These are phyloP conservation scores for Didymella pinodella DNA, from an alignment of 2,329 filamentous ascomycete species.

Conservation along the genomic window DNA sequence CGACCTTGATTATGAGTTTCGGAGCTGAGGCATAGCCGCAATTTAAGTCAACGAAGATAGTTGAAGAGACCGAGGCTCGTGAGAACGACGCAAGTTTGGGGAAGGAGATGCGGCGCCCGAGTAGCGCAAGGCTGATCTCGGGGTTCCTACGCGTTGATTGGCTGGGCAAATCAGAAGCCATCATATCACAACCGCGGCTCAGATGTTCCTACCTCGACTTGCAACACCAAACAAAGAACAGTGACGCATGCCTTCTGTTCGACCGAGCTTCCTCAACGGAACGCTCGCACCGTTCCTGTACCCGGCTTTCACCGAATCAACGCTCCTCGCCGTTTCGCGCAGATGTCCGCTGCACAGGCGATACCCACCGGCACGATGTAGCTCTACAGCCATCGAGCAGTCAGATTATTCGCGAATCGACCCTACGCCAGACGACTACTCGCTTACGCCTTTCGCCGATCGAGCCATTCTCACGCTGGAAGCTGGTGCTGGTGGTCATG, in stretches of 20 bases:
- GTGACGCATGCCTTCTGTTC: constrained; percentile 45
- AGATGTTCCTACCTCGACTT: constrained; percentile 1
- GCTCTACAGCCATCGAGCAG: constrained; percentile 34
- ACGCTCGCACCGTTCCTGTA: constrained; percentile 58
- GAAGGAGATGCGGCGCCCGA: constrained; percentile 6
- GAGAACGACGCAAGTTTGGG: not conserved
- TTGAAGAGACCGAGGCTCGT: constrained; percentile 1
- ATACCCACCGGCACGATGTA: constrained; percentile 38
- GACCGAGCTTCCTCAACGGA: constrained; percentile 38
- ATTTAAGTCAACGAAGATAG: not conserved
- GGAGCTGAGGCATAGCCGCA: not conserved
- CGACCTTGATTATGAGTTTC: not conserved
- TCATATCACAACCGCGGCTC: constrained; percentile 12
- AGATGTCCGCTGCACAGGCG: constrained; percentile 27
- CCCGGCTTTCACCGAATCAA: constrained; percentile 48
- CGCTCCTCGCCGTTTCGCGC: constrained; percentile 33
- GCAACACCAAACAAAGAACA: not conserved
- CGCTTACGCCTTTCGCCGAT: constrained; percentile 83
- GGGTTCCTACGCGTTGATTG: constrained; percentile 21
- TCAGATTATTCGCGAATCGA: constrained; percentile 63
- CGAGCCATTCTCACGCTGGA: constrained; percentile 79
- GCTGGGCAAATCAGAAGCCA: constrained; percentile 24
- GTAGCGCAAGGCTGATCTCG: constrained; percentile 4
- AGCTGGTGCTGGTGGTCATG: constrained; percentile 84
- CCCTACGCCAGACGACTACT: constrained; percentile 84